Conservation (phyloP, 495 filamentous ascomycete species). For the Trichoderma reesei region DNA sequence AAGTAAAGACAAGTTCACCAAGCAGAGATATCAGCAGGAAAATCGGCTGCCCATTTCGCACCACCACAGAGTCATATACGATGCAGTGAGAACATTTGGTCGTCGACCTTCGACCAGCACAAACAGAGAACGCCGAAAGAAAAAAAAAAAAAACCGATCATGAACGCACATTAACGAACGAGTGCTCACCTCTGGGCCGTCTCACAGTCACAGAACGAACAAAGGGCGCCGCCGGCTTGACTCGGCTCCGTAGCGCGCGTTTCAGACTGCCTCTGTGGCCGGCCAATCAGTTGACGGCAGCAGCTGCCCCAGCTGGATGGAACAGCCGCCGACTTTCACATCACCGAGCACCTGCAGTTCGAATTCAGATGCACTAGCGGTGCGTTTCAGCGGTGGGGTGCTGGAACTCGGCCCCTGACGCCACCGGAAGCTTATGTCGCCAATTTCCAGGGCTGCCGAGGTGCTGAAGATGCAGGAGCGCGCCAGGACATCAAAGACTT, state of each 20-base stretch:
- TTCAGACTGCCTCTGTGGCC: neutral
- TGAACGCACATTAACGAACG: too few relatives aligned
- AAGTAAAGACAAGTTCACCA: too few relatives aligned
- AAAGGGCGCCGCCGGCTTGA: neutral
- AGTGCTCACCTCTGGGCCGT: too few relatives aligned
- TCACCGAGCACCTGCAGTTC: too few relatives aligned
- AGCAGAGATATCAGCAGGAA: too few relatives aligned
- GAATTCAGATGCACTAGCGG: neutral
- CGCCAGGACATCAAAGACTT: neutral
- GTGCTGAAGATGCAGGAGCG: neutral
- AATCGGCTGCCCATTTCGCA: too few relatives aligned
- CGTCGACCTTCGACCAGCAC: too few relatives aligned
- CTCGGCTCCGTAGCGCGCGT: conserved; percentile 1
- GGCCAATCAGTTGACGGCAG: neutral
- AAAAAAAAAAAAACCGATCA: neutral
- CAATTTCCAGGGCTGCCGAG: neutral
- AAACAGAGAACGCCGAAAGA: neutral
- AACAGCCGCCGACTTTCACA: neutral
- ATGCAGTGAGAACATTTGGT: too few relatives aligned
- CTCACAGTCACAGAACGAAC: too few relatives aligned
- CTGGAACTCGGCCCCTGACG: neutral
- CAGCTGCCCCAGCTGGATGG: neutral
- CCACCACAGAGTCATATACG: too few relatives aligned
- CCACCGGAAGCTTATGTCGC: neutral
- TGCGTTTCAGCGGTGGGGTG: neutral